phyloP scores from a whole-genome alignment of 345 rosid genomes.

The Salix udensis region DNA sequence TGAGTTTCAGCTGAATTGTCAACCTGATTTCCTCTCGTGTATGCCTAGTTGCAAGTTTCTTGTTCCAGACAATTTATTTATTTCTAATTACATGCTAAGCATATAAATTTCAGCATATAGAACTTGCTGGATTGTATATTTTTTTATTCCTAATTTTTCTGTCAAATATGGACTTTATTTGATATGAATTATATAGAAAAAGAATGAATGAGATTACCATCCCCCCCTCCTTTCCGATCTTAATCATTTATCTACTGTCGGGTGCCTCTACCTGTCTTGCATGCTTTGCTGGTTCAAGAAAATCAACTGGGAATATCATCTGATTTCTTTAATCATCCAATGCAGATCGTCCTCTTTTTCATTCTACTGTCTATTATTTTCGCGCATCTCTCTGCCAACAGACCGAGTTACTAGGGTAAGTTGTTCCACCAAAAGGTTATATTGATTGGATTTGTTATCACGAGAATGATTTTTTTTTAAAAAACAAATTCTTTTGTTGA shows the following conservation, averaged over 20 bases:
- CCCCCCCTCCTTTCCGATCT: background rate
- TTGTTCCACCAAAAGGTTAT: background rate
- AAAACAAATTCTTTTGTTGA: background rate
- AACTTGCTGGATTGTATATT: background rate
- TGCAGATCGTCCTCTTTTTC: slow-evolving; percentile 42
- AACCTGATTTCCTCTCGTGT: background rate
- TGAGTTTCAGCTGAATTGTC: slow-evolving; percentile 12
- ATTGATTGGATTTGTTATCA: background rate
- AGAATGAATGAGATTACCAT: background rate
- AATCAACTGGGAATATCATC: background rate
- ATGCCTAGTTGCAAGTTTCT: background rate
- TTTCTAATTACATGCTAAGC: background rate
- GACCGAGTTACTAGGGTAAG: slow-evolving; percentile 26
- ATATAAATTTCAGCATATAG: background rate
- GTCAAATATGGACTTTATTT: background rate
- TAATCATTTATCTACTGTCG: background rate
- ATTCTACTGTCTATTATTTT: slow-evolving; percentile 39
- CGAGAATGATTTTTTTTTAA: background rate
- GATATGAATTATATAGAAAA: background rate
- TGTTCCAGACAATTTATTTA: background rate
- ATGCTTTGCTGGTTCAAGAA: background rate
- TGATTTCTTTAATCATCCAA: slow-evolving; percentile 13
- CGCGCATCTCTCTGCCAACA: slow-evolving; percentile 27
- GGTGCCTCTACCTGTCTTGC: background rate
- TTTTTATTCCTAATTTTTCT: background rate